These are phyloP conservation scores for Fusarium subglutinans DNA, from an alignment of 2,329 filamentous ascomycete genomes.

Conservation along the genomic window DNA sequence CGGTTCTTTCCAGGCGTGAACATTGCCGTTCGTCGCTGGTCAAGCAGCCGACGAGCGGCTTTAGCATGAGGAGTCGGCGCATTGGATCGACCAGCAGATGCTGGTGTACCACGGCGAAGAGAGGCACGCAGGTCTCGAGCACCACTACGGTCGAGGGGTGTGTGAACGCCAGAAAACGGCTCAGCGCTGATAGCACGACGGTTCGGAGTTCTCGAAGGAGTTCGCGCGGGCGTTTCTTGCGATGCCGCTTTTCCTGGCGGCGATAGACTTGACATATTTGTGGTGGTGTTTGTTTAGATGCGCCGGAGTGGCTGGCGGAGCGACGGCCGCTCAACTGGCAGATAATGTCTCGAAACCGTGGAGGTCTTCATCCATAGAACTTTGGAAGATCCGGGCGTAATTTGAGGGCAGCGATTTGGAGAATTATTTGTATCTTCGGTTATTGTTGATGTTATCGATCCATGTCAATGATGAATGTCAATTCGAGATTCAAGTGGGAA, in stretches of 20 bases:
- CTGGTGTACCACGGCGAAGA: conserved; percentile 54
- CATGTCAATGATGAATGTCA: conserved; percentile 29
- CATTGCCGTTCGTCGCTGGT: conserved; percentile 66
- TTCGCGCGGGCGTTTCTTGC: conserved; percentile 20
- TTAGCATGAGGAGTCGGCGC: conserved; percentile 68
- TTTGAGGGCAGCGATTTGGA: neutral
- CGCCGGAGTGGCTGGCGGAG: neutral
- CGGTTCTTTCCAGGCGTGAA: conserved; percentile 68
- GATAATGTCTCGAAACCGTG: neutral
- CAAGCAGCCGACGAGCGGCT: conserved; percentile 66
- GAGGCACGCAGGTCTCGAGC: conserved; percentile 52
- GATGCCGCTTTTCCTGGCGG: conserved; percentile 23
- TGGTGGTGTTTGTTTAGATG: conserved; percentile 19
- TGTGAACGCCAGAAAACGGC: conserved; percentile 54
- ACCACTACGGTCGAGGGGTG: conserved; percentile 52
- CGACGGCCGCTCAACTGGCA: neutral
- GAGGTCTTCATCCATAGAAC: neutral
- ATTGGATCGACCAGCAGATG: conserved; percentile 55
- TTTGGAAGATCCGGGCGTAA: neutral
- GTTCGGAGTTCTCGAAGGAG: conserved; percentile 42
- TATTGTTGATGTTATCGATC: conserved; percentile 29
- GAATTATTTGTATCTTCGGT: neutral
- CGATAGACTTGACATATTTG: conserved; percentile 26
- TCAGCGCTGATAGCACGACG: conserved; percentile 46
- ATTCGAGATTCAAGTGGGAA: conserved; percentile 11